A percentile compares a stretch with the other conserved stretches of the same genome.
Conservation (phyloP, 305 asterid genomes). For the Nicotiana rustica region DNA sequence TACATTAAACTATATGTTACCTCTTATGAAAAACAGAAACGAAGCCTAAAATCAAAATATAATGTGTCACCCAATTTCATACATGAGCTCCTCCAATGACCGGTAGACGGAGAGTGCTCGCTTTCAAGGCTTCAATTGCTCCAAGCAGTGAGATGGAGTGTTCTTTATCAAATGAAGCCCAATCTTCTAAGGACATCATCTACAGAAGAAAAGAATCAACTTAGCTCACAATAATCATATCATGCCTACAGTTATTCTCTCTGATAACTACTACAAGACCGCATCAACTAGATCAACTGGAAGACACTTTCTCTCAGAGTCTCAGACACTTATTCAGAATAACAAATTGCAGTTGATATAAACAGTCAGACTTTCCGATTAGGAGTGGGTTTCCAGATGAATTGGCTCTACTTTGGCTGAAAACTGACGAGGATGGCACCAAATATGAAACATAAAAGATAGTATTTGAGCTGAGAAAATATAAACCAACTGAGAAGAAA, state of each 20-base stretch:
- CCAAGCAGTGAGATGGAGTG: slow-evolving; percentile 76
- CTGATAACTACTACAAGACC: not conserved
- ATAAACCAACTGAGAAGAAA: not conserved
- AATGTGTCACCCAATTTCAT: slow-evolving; percentile 39
- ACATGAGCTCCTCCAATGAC: slow-evolving; percentile 83
- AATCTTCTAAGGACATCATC: slow-evolving; percentile 72
- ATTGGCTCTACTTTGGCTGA: slow-evolving; percentile 23
- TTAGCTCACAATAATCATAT: slow-evolving; percentile 11
- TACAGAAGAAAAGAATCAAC: slow-evolving; percentile 39
- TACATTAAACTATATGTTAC: slow-evolving; percentile 28
- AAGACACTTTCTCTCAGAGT: not conserved
- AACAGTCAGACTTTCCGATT: not conserved
- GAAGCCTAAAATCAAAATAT: slow-evolving; percentile 6
- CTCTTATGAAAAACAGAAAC: slow-evolving; percentile 4
- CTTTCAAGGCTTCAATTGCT: slow-evolving; percentile 89
- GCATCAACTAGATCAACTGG: not conserved
- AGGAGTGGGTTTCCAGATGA: not conserved
- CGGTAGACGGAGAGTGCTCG: slow-evolving; percentile 95
- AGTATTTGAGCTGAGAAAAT: not conserved
- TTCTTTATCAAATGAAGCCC: slow-evolving; percentile 78
- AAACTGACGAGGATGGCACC: not conserved
- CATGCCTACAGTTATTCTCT: slow-evolving; percentile 12
- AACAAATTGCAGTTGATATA: not conserved
- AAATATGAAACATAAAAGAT: not conserved
- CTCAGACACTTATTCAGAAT: not conserved